Evolutionary conservation across 768 basidiomycete species (phyloP).

Genomic region (Tricholoma saponaceum): DNA sequence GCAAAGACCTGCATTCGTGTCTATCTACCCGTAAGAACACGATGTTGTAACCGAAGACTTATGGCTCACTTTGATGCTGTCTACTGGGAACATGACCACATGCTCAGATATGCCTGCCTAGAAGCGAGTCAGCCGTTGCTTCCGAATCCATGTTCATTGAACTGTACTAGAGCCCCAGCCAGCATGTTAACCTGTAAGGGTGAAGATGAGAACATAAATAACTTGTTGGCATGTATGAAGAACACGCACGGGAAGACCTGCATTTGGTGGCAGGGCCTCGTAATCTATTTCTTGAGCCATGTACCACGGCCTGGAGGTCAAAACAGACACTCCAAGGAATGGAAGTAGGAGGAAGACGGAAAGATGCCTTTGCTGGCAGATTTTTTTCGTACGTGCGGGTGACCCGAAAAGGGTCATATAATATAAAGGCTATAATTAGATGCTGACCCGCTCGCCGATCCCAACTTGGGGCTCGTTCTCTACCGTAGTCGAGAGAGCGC

Average conservation of each 20-base stretch:
- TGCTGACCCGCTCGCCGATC: not conserved
- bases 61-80: slow-evolving; percentile 89
- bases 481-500: too few relatives aligned
- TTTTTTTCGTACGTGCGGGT: not conserved
- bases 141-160: slow-evolving; percentile 5
- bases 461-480: too few relatives aligned
- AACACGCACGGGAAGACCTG: slow-evolving; percentile 67
- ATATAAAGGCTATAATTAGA: not conserved
- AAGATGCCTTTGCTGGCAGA: not conserved
- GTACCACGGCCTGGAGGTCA: slow-evolving; percentile 8
- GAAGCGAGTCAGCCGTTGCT: slow-evolving; percentile 2
- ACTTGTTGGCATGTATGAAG: not conserved
- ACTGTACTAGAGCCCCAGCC: slow-evolving; percentile 88
- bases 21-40: slow-evolving; percentile 36
- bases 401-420: not conserved
- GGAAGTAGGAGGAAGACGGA: not conserved
- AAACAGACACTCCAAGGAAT: slow-evolving; percentile 5
- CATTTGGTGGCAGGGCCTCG: slow-evolving; percentile 60
- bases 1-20: slow-evolving; percentile 99
- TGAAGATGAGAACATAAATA: slow-evolving; percentile 11
- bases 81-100: slow-evolving; percentile 97
- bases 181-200: slow-evolving; percentile 83
- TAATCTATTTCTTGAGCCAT: slow-evolving; percentile 47
- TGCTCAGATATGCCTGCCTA: slow-evolving; percentile 99
- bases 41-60: not conserved